Conservation (phyloP, 2,329 filamentous ascomycete genomes). For the Gaeumannomyces sp. region DNA sequence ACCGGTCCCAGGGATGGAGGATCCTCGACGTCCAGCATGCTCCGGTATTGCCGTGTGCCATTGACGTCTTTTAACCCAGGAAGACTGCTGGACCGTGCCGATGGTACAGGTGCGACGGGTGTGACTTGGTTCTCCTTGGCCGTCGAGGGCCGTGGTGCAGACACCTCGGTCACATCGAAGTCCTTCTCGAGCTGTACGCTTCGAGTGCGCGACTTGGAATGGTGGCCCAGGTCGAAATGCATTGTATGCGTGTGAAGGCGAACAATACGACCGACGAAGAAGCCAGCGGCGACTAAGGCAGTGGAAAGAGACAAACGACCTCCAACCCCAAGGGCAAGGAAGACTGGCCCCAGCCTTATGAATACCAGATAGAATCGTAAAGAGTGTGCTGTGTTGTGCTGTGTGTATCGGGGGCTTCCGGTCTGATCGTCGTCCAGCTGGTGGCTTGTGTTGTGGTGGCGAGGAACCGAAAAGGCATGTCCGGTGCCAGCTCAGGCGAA, state of each 20-base stretch:
- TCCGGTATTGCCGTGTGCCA: conserved; percentile 35
- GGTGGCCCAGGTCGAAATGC: conserved; percentile 36
- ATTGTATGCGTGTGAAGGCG: conserved; percentile 16
- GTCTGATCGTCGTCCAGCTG: conserved; percentile 13
- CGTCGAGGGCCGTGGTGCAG: conserved; percentile 14
- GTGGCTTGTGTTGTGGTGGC: neutral
- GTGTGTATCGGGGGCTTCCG: neutral
- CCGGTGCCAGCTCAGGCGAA: neutral
- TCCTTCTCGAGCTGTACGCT: conserved; percentile 43
- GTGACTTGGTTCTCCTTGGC: conserved; percentile 16
- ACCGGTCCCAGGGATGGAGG: conserved; percentile 38
- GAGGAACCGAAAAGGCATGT: neutral
- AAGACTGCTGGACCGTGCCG: conserved; percentile 29
- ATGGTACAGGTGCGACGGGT: conserved; percentile 20
- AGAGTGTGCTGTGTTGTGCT: neutral
- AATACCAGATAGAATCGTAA: conserved; percentile 10
- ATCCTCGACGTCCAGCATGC: conserved; percentile 48
- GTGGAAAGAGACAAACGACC: too few species aligned
- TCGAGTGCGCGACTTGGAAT: conserved; percentile 38
- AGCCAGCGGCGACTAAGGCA: neutral
- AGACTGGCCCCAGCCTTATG: conserved; percentile 20
- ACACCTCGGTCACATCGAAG: conserved; percentile 14
- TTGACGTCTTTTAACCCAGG: conserved; percentile 27
- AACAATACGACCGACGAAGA: neutral
- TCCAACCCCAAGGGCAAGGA: conserved; percentile 2